A percentile compares a stretch with the other conserved stretches of the same genome.
Evolutionary conservation across 2,329 filamentous ascomycete genomes (phyloP).

Genomic region (Zalaria obscura): DNA sequence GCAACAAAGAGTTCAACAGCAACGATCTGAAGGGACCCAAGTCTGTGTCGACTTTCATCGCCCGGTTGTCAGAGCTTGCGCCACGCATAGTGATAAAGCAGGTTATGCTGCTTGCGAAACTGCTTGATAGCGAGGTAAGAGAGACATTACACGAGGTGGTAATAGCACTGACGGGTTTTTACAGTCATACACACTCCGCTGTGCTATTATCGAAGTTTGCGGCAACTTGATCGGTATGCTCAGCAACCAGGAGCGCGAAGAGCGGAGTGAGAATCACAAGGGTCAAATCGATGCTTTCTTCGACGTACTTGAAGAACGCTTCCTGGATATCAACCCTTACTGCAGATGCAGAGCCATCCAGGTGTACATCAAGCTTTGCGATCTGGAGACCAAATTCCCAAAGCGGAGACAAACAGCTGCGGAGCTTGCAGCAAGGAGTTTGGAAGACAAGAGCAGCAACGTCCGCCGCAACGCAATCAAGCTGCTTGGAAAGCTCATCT

Average conservation of each 20-base stretch:
- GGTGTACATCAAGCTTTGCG: constrained; percentile 81
- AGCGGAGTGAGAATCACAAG: constrained; percentile 83
- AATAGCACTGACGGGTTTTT: neutral
- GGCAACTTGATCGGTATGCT: constrained; percentile 88
- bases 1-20: constrained; percentile 95
- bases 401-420: constrained; percentile 80
- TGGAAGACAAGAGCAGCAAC: constrained; percentile 97
- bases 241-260: constrained; percentile 63
- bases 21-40: constrained; percentile 94
- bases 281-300: constrained; percentile 95
- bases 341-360: constrained; percentile 85
- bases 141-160: neutral
- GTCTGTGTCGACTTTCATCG: constrained; percentile 85
- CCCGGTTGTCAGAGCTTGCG: constrained; percentile 82
- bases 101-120: constrained; percentile 87
- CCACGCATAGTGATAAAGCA: constrained; percentile 92
- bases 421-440: constrained; percentile 72
- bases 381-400: constrained; percentile 90
- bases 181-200: constrained; percentile 74
- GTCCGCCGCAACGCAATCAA: constrained; percentile 93
- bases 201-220: constrained; percentile 89
- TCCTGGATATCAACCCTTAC: constrained; percentile 93
- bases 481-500: constrained; percentile 71
- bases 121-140: constrained; percentile 70
- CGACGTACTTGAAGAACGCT: constrained; percentile 88